Percentiles rank a stretch among this genome's conserved stretches.
These are phyloP conservation scores for Spathaspora hagerdaliae DNA, from an alignment of 805 yeast species.

Conservation along the genomic window DNA sequence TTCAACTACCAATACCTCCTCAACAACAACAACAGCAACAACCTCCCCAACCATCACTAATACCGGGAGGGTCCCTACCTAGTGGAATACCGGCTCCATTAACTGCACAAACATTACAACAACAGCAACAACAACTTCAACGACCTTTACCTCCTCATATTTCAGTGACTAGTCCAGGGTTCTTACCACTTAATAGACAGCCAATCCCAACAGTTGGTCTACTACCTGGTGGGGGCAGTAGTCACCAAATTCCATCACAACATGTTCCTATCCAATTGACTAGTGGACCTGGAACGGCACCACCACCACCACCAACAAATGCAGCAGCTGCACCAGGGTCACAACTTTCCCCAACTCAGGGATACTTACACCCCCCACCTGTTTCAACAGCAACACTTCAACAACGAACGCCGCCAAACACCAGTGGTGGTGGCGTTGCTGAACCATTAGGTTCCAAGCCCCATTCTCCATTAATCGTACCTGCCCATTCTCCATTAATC, in stretches of 20 bases:
- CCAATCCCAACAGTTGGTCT: no score
- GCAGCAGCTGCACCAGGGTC: background rate
- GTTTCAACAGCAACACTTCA: background rate
- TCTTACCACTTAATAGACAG: no score
- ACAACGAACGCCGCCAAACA: background rate
- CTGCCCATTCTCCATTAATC: background rate
- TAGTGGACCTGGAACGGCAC: background rate
- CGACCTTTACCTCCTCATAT: background rate
- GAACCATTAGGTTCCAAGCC: background rate
- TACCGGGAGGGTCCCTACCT: background rate
- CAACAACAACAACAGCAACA: constrained; percentile 2
- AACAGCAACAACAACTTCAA: constrained; percentile 1
- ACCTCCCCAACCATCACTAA: constrained; percentile 4
- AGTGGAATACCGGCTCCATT: background rate
- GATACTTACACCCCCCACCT: background rate
- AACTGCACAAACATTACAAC: background rate
- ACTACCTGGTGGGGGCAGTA: no score
- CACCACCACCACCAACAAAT: background rate
- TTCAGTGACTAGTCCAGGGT: background rate
- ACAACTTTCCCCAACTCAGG: background rate
- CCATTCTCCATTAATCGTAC: constrained; percentile 3
- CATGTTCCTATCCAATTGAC: no score
- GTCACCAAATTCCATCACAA: no score
- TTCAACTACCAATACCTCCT: background rate
- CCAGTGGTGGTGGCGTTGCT: background rate